A percentile compares a stretch with the other conserved stretches of the same genome.
phyloP scores from a whole-genome alignment of 2,329 filamentous ascomycete genomes.

The Arthrobotrys sinensis region DNA sequence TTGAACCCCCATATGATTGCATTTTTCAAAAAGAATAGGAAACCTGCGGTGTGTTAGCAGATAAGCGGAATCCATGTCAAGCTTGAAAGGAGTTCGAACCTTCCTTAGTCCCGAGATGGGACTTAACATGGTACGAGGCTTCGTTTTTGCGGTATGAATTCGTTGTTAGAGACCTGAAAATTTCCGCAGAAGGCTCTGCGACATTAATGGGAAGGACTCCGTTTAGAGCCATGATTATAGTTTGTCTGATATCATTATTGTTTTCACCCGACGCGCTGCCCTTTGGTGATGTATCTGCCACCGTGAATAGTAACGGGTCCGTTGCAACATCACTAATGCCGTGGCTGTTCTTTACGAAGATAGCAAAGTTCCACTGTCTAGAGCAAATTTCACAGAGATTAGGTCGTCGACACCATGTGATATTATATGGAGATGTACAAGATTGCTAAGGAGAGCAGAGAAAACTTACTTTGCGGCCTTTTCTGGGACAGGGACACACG shows the following conservation, averaged over 20 bases:
- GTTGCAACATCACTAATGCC: constrained; percentile 63
- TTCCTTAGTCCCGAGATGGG: constrained; percentile 78
- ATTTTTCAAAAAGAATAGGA: constrained; percentile 77
- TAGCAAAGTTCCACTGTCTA: constrained; percentile 77
- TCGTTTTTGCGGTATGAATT: constrained; percentile 68
- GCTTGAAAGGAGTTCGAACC: constrained; percentile 65
- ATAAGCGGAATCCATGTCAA: neutral
- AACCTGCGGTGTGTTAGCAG: constrained; percentile 67
- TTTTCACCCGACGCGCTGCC: constrained; percentile 68
- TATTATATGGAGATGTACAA: too few species aligned
- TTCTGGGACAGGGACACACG: constrained; percentile 64
- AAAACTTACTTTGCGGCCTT: constrained; percentile 60
- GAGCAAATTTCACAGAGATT: constrained; percentile 70
- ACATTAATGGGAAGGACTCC: constrained; percentile 58
- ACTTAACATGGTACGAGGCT: constrained; percentile 77
- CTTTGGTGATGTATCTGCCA: constrained; percentile 75
- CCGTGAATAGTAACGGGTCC: constrained; percentile 77
- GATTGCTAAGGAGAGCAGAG: neutral
- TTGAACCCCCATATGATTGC: constrained; percentile 81
- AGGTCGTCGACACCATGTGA: neutral
- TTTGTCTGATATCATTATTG: constrained; percentile 53
- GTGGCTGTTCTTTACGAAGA: constrained; percentile 73
- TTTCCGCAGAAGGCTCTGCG: constrained; percentile 58
- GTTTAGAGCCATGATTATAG: constrained; percentile 61
- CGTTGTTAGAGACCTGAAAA: constrained; percentile 61